Conservation (phyloP, 192 early-diverging fungal species). For the Spizellomyces punctatus region DNA sequence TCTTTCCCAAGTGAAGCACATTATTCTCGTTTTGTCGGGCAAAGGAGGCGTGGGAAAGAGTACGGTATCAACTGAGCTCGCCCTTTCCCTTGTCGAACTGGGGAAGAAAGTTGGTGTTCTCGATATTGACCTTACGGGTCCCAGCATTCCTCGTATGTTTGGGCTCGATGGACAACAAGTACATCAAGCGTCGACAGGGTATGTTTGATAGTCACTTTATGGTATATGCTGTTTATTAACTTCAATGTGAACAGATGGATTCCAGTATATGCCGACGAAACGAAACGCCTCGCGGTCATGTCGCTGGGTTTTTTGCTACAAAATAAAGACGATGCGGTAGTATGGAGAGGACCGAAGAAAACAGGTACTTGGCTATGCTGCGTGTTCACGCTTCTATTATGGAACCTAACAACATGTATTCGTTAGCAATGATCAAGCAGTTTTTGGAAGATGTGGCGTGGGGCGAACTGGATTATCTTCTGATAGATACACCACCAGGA, state of each 20-base stretch:
- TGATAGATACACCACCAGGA: conserved; percentile 95
- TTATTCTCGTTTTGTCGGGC: conserved; percentile 93
- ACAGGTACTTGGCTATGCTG: conserved; percentile 42
- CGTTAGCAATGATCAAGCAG: conserved; percentile 83
- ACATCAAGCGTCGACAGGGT: conserved; percentile 80
- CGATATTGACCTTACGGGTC: conserved; percentile 97
- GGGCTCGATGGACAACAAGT: conserved; percentile 79
- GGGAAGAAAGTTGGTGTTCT: conserved; percentile 70
- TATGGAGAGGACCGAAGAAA: conserved; percentile 96
- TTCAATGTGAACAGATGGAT: conserved; percentile 36
- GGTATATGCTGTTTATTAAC: neutral
- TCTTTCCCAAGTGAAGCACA: conserved; percentile 64
- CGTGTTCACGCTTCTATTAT: neutral
- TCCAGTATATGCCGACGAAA: conserved; percentile 47
- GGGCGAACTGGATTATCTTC: conserved; percentile 85
- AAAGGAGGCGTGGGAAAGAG: conserved; percentile 99
- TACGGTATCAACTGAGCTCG: conserved; percentile 88
- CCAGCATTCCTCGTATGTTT: conserved; percentile 92
- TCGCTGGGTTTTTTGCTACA: conserved; percentile 92
- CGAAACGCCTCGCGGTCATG: conserved; percentile 72
- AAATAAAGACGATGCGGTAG: conserved; percentile 85
- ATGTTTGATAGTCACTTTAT: conserved; percentile 46
- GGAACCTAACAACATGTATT: neutral
- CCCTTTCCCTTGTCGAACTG: conserved; percentile 71
- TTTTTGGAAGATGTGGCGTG: conserved; percentile 96